Evolutionary conservation across 2,329 filamentous ascomycete genomes (phyloP).

Genomic region (Aphanoascus verrucosus): DNA sequence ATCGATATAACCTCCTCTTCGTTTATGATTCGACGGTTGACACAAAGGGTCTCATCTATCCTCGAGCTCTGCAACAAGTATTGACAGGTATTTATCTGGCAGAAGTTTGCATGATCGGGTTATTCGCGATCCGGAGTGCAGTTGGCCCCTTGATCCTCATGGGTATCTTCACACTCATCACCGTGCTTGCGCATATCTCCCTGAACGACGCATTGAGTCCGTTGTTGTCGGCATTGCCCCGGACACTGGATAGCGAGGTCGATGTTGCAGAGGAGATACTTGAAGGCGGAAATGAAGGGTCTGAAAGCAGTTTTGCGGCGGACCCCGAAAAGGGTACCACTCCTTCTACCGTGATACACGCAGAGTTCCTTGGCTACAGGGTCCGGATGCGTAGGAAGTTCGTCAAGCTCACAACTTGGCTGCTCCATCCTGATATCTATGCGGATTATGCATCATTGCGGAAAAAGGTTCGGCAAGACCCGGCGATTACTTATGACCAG

Average conservation of each 20-base stretch:
- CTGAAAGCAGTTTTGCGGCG: neutral
- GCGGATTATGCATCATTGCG: conserved; percentile 63
- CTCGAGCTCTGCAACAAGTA: conserved; percentile 72
- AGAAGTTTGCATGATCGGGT: conserved; percentile 70
- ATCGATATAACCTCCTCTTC: conserved; percentile 82
- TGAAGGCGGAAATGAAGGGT: neutral
- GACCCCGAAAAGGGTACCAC: neutral
- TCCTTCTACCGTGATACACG: neutral
- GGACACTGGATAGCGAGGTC: conserved; percentile 48
- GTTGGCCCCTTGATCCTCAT: conserved; percentile 65
- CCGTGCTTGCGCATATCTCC: conserved; percentile 59
- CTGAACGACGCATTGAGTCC: conserved; percentile 37
- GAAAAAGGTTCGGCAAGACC: conserved; percentile 52
- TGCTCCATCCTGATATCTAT: conserved; percentile 66
- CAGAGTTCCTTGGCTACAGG: conserved; percentile 11
- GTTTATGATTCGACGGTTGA: conserved; percentile 72
- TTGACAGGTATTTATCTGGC: conserved; percentile 75
- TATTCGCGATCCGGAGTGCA: conserved; percentile 59
- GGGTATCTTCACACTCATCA: conserved; percentile 63
- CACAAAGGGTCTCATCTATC: conserved; percentile 80
- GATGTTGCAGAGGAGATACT: conserved; percentile 9
- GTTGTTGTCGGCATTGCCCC: conserved; percentile 56
- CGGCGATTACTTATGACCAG: conserved; percentile 50
- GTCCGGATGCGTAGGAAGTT: conserved; percentile 12
- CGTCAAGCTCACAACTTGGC: conserved; percentile 26